These are phyloP conservation scores for Schoenoplectus triqueter DNA, from an alignment of 202 grass and related monocot genomes.

Conservation along the genomic window DNA sequence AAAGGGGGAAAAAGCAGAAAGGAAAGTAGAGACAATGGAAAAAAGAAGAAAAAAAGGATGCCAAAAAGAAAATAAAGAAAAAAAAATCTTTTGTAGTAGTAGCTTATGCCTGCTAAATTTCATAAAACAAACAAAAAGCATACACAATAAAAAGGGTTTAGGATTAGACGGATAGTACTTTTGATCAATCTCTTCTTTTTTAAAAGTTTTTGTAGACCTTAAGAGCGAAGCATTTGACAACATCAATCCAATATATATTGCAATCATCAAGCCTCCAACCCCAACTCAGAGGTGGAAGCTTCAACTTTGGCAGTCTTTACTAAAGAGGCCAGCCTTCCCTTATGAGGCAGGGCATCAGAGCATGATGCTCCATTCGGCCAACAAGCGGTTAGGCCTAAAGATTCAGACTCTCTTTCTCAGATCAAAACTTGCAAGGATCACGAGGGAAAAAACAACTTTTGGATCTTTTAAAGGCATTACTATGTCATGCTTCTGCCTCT, in stretches of 20 bases:
- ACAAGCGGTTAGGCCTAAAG: not conserved
- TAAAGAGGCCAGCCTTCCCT: not conserved
- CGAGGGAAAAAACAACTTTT: not conserved
- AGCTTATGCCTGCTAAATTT: not conserved
- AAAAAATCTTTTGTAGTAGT: not conserved
- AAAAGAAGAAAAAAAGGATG: too few species aligned
- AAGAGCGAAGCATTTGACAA: not conserved
- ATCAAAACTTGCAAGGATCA: not conserved
- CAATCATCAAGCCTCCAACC: not conserved
- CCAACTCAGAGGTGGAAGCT: not conserved
- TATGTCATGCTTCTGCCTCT: not conserved
- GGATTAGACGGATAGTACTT: not conserved
- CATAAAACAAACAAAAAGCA: not conserved
- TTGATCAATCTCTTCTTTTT: not conserved
- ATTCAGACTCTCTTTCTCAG: not conserved
- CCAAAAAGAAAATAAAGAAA: too few species aligned
- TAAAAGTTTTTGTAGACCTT: not conserved
- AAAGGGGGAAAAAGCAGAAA: too few species aligned
- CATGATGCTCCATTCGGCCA: not conserved
- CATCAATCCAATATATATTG: slow-evolving; percentile 3
- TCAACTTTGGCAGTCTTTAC: slow-evolving; percentile 5
- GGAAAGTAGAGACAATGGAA: too few species aligned
- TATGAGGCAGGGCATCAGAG: not conserved
- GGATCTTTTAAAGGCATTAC: not conserved
- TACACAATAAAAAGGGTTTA: not conserved